A percentile compares a stretch with the other conserved stretches of the same genome.
Conservation (phyloP, 2,329 filamentous ascomycete genomes). For the Phialophora macrospora region DNA sequence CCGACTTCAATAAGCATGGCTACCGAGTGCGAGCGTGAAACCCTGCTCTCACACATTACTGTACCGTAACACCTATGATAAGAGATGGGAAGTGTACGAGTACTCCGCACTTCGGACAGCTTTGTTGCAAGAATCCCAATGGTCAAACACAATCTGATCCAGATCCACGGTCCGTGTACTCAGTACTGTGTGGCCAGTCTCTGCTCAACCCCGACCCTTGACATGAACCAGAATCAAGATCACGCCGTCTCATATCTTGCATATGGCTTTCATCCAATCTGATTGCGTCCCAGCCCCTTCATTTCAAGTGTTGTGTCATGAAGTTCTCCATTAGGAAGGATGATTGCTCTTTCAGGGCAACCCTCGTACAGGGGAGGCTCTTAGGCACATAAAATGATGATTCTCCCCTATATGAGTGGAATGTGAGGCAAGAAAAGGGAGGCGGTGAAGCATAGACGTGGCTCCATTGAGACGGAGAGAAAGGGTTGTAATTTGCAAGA, state of each 20-base stretch:
- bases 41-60: slow-evolving; percentile 1
- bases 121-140: neutral
- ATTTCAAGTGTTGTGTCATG: slow-evolving; percentile 26
- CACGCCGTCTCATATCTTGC: slow-evolving; percentile 35
- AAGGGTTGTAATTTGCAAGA: slow-evolving; percentile 25
- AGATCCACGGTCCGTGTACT: neutral
- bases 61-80: slow-evolving; percentile 12
- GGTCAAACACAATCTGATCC: slow-evolving; percentile 9
- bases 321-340: slow-evolving; percentile 33
- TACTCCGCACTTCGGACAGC: neutral
- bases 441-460: slow-evolving; percentile 35
- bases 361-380: slow-evolving; percentile 27
- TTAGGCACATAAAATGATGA: slow-evolving; percentile 26
- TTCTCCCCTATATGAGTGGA: slow-evolving; percentile 31
- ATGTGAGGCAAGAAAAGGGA: slow-evolving; percentile 23
- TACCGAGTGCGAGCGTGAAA: neutral
- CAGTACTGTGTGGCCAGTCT: neutral
- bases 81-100: slow-evolving; percentile 15
- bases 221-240: slow-evolving; percentile 25
- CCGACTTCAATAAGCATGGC: neutral
- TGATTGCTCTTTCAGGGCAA: slow-evolving; percentile 20
- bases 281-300: slow-evolving; percentile 34
- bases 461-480: slow-evolving; percentile 31
- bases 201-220: neutral
- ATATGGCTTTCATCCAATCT: slow-evolving; percentile 32